Percentiles rank a stretch among this genome's conserved stretches.
Conservation (phyloP, 768 basidiomycete genomes). For the Coprinellus micaceus region DNA sequence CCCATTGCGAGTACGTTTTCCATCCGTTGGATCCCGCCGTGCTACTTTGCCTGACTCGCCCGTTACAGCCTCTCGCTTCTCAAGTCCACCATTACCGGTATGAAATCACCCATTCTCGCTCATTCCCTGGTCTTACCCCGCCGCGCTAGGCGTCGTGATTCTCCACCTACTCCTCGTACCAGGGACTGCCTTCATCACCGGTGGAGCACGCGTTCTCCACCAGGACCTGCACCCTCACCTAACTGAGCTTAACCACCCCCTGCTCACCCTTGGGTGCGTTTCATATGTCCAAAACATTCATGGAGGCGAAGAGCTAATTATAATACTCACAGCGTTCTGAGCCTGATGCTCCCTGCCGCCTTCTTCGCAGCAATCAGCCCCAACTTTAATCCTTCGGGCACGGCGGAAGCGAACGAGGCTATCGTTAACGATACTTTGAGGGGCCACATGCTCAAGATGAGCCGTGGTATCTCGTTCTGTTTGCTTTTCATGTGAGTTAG, state of each 20-base stretch:
- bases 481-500: conserved; percentile 53
- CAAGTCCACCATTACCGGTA: conserved; percentile 67
- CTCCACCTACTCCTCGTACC: conserved; percentile 71
- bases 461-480: conserved; percentile 61
- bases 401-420: conserved; percentile 16
- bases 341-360: conserved; percentile 61
- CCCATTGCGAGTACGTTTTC: conserved; percentile 63
- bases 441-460: conserved; percentile 52
- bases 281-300: background rate
- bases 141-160: conserved; percentile 56
- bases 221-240: conserved; percentile 67
- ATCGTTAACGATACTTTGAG: conserved; percentile 44
- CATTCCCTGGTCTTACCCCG: no score
- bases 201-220: conserved; percentile 62
- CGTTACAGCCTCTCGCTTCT: conserved; percentile 50
- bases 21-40: background rate
- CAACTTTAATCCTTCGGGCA: conserved; percentile 11
- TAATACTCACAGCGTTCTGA: conserved; percentile 45
- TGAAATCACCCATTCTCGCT: conserved; percentile 5
- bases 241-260: conserved; percentile 63
- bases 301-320: background rate
- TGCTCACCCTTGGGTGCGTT: conserved; percentile 65
- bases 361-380: conserved; percentile 57
- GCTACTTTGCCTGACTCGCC: background rate
- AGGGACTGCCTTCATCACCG: conserved; percentile 66